Base-by-base conservation (phyloP, 139 green algal genomes). In the Volvox reticuliferus region DNA sequence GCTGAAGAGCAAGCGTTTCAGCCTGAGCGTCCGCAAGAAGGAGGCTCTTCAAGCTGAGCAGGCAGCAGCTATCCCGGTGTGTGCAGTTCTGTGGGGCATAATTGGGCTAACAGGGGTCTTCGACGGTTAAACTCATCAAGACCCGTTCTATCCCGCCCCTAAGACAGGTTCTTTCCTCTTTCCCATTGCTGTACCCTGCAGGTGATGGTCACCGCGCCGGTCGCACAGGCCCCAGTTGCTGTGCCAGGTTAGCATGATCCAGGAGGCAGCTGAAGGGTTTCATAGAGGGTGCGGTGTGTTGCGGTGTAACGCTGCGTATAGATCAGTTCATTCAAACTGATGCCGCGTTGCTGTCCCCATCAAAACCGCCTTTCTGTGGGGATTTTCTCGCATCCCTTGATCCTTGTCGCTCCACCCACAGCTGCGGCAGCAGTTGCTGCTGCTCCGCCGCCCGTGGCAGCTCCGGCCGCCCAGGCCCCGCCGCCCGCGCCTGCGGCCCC, bases 1-100 rank as follows among this genome's bases (percentile, higher is more conserved):
- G 92, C 90, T 99, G 19, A 99, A 98, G 92, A 97, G 96, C 94
- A 99, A 98, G 93, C 91, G 94, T 28, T 99, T 99, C 95, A 97
- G 95, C 91, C 93, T 99, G 69, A 93, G 93, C 26, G 93, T 99
- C 17, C 95, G 96, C 80, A 99, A 99, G 94, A 96, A 97, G 93
- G 97, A 98, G 93, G 97, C 97, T 1, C 81, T 98, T 26, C 93
- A 94, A 37, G 63, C 83, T 37, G 89, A 92, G 82, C 73, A 90
- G 73, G 82, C 89, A 18, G 89, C 89, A 22, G 80, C 88, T 24
- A 50, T 65, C 12, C 86, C 79, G 86, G 86, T 90, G 21, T 0
- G 65, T 12, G 19, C 9, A 20, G 65, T 9, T 26, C 21, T 2
- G 65, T 73, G 65, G 65, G 44, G 5, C 44, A 9, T 55, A 55